phyloP scores from a whole-genome alignment of 2,329 filamentous ascomycete genomes.

The Penicillium hesseltinei region DNA sequence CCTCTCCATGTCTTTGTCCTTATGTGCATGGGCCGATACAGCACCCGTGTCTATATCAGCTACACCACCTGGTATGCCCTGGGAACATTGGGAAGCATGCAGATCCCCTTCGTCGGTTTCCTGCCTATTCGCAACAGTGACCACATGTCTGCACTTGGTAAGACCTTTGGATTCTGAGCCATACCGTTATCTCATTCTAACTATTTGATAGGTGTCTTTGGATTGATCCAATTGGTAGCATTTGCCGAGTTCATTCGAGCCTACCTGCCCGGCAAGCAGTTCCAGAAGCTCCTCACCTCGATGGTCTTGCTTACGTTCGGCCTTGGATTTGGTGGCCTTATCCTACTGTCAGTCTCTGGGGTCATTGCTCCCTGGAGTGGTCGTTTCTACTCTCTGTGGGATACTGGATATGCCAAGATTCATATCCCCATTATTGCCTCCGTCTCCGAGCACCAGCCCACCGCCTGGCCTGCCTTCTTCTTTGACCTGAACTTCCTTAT shows the following conservation, averaged over 20 bases:
- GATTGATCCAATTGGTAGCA: slow-evolving; percentile 86
- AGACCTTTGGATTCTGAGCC: slow-evolving; percentile 28
- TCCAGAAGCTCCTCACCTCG: slow-evolving; percentile 81
- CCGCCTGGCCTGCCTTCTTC: slow-evolving; percentile 98
- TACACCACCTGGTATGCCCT: slow-evolving; percentile 98
- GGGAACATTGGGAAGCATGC: slow-evolving; percentile 95
- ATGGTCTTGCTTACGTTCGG: slow-evolving; percentile 73
- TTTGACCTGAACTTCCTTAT: slow-evolving; percentile 98
- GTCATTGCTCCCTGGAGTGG: slow-evolving; percentile 97
- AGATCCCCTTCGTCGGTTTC: slow-evolving; percentile 98
- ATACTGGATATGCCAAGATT: slow-evolving; percentile 97
- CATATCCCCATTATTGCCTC: slow-evolving; percentile 99
- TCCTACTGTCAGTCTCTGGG: slow-evolving; percentile 77
- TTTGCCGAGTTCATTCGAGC: slow-evolving; percentile 87
- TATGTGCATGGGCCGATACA: slow-evolving; percentile 95
- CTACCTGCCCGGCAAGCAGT: slow-evolving; percentile 89
- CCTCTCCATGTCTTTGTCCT: slow-evolving; percentile 92
- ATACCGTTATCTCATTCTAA: slow-evolving; percentile 21
- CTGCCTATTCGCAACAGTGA: slow-evolving; percentile 94
- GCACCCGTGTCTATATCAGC: slow-evolving; percentile 87
- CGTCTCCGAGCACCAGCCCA: slow-evolving; percentile 99
- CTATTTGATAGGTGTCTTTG: slow-evolving; percentile 72
- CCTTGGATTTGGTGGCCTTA: slow-evolving; percentile 71
- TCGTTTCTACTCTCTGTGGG: slow-evolving; percentile 98
- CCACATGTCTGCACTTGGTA: slow-evolving; percentile 95